Percentiles rank a stretch among this genome's conserved stretches.
phyloP scores from a whole-genome alignment of 2,329 filamentous ascomycete genomes.

The Fonsecaea monophora region DNA sequence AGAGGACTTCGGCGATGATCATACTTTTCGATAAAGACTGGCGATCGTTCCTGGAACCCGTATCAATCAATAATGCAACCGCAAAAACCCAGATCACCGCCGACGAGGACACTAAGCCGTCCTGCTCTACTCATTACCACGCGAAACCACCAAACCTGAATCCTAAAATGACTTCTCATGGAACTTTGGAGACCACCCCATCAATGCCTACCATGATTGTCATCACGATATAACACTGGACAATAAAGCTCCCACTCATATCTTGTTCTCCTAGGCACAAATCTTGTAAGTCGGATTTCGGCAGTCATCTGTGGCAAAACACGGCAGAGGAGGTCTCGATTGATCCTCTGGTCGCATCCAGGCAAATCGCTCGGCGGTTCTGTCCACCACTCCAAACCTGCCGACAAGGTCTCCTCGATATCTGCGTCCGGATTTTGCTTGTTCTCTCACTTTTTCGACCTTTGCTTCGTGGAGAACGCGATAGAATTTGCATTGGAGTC shows the following conservation, averaged over 20 bases:
- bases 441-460: slow-evolving; percentile 53
- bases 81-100: not conserved
- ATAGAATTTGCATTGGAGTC: slow-evolving; percentile 59
- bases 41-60: too few species aligned
- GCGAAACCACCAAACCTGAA: not conserved
- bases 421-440: slow-evolving; percentile 39
- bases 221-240: not conserved
- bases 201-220: not conserved
- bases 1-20: slow-evolving; percentile 52
- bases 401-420: slow-evolving; percentile 39
- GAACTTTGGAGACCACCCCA: not conserved
- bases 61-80: not conserved
- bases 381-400: slow-evolving; percentile 51
- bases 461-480: slow-evolving; percentile 55
- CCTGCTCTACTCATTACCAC: not conserved
- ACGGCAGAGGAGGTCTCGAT: slow-evolving; percentile 7
- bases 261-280: not conserved
- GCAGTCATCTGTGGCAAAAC: slow-evolving; percentile 14
- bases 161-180: not conserved
- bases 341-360: slow-evolving; percentile 26
- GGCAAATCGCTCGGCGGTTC: slow-evolving; percentile 47
- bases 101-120: not conserved
- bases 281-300: not conserved
- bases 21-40: not conserved
- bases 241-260: not conserved